A percentile compares a stretch with the other conserved stretches of the same genome.
These are phyloP conservation scores for Quercus lobata DNA, from an alignment of 331 rosid species.

Conservation along the genomic window DNA sequence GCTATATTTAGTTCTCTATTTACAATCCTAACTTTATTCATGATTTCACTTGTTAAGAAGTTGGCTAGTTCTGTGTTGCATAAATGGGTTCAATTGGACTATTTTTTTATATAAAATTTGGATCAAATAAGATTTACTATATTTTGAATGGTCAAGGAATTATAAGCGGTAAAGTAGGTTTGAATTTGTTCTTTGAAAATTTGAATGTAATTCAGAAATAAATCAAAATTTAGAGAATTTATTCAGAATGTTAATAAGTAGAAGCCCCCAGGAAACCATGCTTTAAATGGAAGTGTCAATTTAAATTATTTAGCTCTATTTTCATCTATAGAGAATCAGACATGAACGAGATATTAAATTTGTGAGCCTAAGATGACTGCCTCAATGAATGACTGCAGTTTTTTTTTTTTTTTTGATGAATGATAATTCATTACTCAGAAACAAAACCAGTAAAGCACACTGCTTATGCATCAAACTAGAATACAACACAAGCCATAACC, in stretches of 20 bases:
- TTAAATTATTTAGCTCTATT: neutral
- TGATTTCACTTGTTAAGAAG: neutral
- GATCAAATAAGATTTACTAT: conserved; percentile 11
- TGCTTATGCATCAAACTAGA: too few species aligned
- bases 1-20: neutral
- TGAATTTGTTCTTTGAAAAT: too few species aligned
- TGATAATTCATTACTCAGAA: too few species aligned
- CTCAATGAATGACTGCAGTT: neutral
- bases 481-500: too few species aligned
- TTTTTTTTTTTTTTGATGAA: too few species aligned
- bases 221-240: neutral
- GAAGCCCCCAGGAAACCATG: neutral
- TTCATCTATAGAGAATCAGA: neutral
- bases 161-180: neutral
- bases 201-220: neutral
- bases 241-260: neutral
- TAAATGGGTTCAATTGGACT: neutral
- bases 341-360: neutral
- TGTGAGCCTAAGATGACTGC: neutral
- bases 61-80: neutral
- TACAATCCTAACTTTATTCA: neutral
- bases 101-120: neutral
- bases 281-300: neutral
- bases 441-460: too few species aligned
- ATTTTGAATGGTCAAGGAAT: neutral